Conservation (phyloP, 768 basidiomycete genomes). For the Boletellus ananiceps region DNA sequence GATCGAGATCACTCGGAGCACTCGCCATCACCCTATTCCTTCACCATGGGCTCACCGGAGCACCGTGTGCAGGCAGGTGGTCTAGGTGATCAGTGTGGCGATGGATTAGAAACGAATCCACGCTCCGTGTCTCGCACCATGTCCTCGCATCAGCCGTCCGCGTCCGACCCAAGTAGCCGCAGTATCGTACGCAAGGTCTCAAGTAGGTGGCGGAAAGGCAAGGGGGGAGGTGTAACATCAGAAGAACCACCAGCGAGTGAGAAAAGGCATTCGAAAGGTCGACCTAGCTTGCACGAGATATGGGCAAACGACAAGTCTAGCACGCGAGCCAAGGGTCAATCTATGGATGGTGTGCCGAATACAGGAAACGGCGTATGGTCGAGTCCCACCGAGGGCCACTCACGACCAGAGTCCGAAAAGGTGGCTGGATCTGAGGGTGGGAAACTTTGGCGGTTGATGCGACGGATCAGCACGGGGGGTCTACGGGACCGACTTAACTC, state of each 20-base stretch:
- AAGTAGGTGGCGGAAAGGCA: slow-evolving; percentile 28
- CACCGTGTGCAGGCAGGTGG: slow-evolving; percentile 41
- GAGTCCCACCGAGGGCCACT: slow-evolving; percentile 9
- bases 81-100: slow-evolving; percentile 33
- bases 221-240: slow-evolving; percentile 3
- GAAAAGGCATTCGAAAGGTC: slow-evolving; percentile 15
- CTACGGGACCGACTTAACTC: slow-evolving; percentile 46
- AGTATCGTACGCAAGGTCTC: slow-evolving; percentile 37
- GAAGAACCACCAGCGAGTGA: slow-evolving; percentile 26
- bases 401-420: slow-evolving; percentile 15
- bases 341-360: slow-evolving; percentile 16
- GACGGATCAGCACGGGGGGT: slow-evolving; percentile 61
- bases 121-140: neutral
- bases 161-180: slow-evolving; percentile 13
- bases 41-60: slow-evolving; percentile 49
- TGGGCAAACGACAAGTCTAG: slow-evolving; percentile 9
- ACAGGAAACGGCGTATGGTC: slow-evolving; percentile 10
- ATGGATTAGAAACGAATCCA: slow-evolving; percentile 3
- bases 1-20: slow-evolving; percentile 13
- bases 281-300: slow-evolving; percentile 35
- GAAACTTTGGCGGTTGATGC: slow-evolving; percentile 66
- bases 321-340: slow-evolving; percentile 8
- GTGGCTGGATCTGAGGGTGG: slow-evolving; percentile 28
- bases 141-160: slow-evolving; percentile 4
- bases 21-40: slow-evolving; percentile 46